Conservation (phyloP, 2,329 filamentous ascomycete genomes). For the Podosphaera xanthii region DNA sequence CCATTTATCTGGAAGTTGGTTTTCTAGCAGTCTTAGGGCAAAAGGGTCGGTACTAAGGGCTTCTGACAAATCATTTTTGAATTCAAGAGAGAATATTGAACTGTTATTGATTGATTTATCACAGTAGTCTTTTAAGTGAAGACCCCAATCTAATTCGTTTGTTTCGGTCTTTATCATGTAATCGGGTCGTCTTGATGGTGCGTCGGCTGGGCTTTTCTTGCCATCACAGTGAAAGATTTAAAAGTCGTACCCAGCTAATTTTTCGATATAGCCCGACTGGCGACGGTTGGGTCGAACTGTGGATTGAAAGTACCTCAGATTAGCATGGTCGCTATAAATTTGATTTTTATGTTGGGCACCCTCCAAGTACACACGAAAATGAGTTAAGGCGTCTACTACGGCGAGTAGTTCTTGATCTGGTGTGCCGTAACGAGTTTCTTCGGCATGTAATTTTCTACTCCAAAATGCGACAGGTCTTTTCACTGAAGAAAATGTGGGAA, state of each 20-base stretch:
- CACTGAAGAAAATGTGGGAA: no score
- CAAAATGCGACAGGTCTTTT: no score
- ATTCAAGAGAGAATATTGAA: not conserved
- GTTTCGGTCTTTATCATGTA: not conserved
- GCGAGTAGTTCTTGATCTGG: constrained; percentile 1
- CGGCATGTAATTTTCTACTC: not conserved
- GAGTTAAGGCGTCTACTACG: not conserved
- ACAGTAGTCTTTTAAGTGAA: not conserved
- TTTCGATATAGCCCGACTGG: not conserved
- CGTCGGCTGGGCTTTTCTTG: not conserved
- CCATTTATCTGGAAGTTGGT: not conserved
- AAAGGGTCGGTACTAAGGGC: not conserved
- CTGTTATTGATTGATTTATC: not conserved
- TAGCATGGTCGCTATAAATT: not conserved
- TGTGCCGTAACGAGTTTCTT: not conserved
- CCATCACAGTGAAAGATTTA: not conserved
- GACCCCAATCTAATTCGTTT: not conserved
- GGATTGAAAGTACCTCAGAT: no score
- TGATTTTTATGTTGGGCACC: not conserved
- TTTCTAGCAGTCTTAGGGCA: not conserved
- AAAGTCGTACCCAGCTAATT: not conserved
- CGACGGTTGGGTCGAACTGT: not conserved
- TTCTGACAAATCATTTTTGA: not conserved
- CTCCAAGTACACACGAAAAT: not conserved
- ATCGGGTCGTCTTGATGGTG: not conserved